Evolutionary conservation across 2,329 filamentous ascomycete genomes (phyloP), one percentile per base, ranked within the genome.

Genomic region (Colletotrichum theobromicola): DNA sequence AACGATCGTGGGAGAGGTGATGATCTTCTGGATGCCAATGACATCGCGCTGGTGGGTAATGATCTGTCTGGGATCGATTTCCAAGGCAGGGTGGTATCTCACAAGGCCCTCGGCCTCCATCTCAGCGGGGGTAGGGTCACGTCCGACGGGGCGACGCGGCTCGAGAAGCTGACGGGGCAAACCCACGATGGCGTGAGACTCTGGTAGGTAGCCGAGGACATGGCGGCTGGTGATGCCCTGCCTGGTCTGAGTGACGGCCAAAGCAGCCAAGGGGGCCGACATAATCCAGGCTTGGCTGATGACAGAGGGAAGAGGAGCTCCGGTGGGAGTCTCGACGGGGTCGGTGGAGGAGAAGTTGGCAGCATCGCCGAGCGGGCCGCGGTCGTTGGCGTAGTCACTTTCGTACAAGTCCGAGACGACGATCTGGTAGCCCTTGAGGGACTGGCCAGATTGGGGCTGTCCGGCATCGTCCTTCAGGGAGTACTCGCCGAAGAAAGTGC

Each of bases 331-430:
- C 60, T 91, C 89, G 3, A 92, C 87, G 4, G 93, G 93, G 67
- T 92, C 88, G 62, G 98, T 85, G n/a, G 93, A 93, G 1, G 96
- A 98, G 80, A 93, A 94, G 80, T 96, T 96, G 55, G 88, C 86
- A 2, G 90, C 85, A 26, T 92, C 89, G 65, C 90, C 93, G 2
- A 98, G 89, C 4, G 94, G 90, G 2, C 96, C 97, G 70, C 97
- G 93, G 83, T 98, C 94, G 81, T 99, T 97, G 26, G 94, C 88
- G 13, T 92, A 85, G 1, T 93, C 89, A 1, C 96, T 98, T 83
- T 98, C 97, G 84, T 96, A 98, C 42, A 99, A 90, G 81, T 99
- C 96, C 1, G 94, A 93, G 13, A 98, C 90, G 24, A 96, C 90
- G 9, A 98, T 89, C 79, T 98, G 95, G 83, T 98, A 94, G 46